A percentile compares a stretch with the other conserved stretches of the same genome.
These are phyloP conservation scores for Suillus sp. DNA, from an alignment of 768 basidiomycete species.

Conservation along the genomic window DNA sequence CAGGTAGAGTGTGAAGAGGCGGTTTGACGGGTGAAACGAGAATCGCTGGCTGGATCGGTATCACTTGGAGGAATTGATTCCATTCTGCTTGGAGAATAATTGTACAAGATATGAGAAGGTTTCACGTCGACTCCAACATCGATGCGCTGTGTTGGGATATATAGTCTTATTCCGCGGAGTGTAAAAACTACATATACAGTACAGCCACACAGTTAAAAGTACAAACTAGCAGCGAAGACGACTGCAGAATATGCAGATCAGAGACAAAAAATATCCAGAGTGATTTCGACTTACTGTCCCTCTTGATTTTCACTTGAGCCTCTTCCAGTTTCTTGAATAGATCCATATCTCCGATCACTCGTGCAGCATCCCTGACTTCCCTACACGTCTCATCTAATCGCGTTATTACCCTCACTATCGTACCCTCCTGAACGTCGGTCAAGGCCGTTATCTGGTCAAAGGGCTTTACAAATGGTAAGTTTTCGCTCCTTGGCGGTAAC, in stretches of 20 bases:
- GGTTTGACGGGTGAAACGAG: constrained; percentile 1
- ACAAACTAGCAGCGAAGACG: constrained; percentile 85
- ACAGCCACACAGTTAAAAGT: constrained; percentile 54
- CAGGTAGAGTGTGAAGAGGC: constrained; percentile 5
- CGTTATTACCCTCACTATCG: constrained; percentile 95
- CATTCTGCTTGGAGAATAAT: neutral
- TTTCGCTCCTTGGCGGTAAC: neutral
- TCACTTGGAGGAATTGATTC: neutral
- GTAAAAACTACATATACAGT: constrained; percentile 6
- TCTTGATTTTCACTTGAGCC: constrained; percentile 88
- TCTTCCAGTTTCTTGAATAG: constrained; percentile 99
- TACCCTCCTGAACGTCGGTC: constrained; percentile 96
- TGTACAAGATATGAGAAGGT: constrained; percentile 3
- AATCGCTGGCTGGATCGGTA: constrained; percentile 3
- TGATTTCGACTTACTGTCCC: constrained; percentile 76
- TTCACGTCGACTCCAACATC: neutral
- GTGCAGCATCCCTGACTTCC: constrained; percentile 94
- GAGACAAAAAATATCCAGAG: constrained; percentile 8
- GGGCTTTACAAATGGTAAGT: constrained; percentile 54
- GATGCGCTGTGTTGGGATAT: neutral
- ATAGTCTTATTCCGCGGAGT: constrained; percentile 6
- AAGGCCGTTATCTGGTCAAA: constrained; percentile 92
- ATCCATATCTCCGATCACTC: constrained; percentile 95
- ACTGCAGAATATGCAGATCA: constrained; percentile 44
- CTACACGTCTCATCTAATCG: constrained; percentile 95